Base-by-base conservation (phyloP, 1,284 basidiomycete genomes). In the Wallemia ichthyophaga region DNA sequence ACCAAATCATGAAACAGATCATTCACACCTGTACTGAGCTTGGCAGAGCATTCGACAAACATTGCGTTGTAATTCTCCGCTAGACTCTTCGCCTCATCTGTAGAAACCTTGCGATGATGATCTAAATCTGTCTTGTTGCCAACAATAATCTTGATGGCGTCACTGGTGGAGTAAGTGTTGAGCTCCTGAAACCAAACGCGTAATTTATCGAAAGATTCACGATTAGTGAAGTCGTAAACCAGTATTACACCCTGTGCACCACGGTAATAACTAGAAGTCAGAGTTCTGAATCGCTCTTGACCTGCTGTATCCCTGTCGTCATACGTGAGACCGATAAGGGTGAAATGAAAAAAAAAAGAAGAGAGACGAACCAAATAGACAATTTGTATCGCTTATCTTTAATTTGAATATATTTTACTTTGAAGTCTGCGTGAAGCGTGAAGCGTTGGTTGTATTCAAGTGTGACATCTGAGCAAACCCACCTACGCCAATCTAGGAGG, bases 201-300 rank as follows among this genome's bases (percentile, higher is more conserved):
- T 17, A 96, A 76, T 15, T 87, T 84, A 56, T 94, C 88, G 67
- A 94, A 98, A 0, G 88, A 83, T 66, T 85, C 82, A 31, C 86
- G 76, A 64, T 82, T 86, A 1, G 91, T 79, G 21, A 95, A 86
- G 69, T 96, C 91, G 69, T 96, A 98, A 0, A 94, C 86, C 58
- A 98, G 75, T 62, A 98, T 84, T 60, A 96, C 83, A 5, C 88
- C 88, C 66, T 94, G 88, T 27, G 88, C 88, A 2, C 88, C 89
- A 48, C 88, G 78, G 67, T 94, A 94, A 67, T 92, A 94, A 23
- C 81, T 83, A 0, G 82, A 82, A 0, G 88, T 94, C 65, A 94
- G 83, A 1, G 88, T 92, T 27, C 88, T 76, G 68, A 89, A 89
- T 3, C 85, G 78, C 69, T 89, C 86, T 69, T 89, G 86, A 1